Conservation (phyloP, 2,329 filamentous ascomycete genomes). For the Colletotrichum lupini region DNA sequence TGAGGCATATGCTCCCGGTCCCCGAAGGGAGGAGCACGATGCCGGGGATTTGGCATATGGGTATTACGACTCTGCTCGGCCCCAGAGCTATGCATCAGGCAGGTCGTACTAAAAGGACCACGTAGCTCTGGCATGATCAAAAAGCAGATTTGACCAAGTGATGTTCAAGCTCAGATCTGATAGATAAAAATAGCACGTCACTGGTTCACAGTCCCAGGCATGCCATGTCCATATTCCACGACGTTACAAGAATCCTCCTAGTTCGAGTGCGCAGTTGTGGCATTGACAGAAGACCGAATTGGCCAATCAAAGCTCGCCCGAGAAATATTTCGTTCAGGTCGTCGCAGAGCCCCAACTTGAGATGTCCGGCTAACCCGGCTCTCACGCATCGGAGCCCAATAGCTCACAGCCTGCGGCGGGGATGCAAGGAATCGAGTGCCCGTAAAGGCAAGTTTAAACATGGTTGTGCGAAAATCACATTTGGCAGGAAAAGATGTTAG, state of each 20-base stretch:
- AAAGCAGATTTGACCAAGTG: neutral
- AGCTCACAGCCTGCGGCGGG: too few relatives aligned
- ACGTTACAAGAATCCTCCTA: neutral
- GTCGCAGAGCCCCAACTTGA: too few relatives aligned
- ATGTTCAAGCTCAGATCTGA: neutral
- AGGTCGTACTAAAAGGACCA: constrained; percentile 18
- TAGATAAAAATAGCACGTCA: neutral
- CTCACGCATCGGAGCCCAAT: too few relatives aligned
- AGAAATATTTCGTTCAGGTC: too few relatives aligned
- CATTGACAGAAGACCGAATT: too few relatives aligned
- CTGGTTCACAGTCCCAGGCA: neutral
- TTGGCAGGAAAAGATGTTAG: constrained; percentile 59
- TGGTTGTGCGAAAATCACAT: too few relatives aligned
- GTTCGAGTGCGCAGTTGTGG: neutral
- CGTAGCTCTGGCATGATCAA: neutral
- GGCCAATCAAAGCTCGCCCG: too few relatives aligned
- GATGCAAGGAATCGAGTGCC: too few relatives aligned
- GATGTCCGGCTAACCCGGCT: too few relatives aligned
- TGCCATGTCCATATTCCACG: neutral
- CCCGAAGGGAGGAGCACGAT: constrained; percentile 11
- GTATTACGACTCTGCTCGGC: constrained; percentile 13
- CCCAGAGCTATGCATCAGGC: constrained; percentile 27
- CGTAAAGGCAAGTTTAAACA: too few relatives aligned
- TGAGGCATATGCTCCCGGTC: constrained; percentile 22
- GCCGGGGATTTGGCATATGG: constrained; percentile 3